Evolutionary conservation across 2,329 filamentous ascomycete genomes (phyloP), one percentile per base, ranked within the genome.

Genomic region (Rhynchosporium agropyri): DNA sequence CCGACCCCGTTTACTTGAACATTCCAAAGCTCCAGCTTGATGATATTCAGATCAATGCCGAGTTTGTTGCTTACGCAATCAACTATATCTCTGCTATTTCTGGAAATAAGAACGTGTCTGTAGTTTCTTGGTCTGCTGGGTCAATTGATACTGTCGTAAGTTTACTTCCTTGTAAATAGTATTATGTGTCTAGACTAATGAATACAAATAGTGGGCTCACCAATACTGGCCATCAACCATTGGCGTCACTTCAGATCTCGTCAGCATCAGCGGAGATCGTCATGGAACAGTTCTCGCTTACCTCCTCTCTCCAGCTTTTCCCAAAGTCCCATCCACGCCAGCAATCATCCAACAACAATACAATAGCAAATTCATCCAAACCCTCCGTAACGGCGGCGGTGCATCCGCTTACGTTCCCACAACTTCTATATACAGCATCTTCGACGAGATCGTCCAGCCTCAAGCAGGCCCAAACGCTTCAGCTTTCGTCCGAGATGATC

Each of bases 381-480:
- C 28, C 3, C 43, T 58, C 28, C 42, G 28, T 26, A 36, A 43
- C 7, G 48, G 48, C 26, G 43, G 43, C 15, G 56, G 56, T 13
- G 56, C 46, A 26, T 58, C 56, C 26, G 56, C 56, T 36, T 49
- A 49, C 31, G 56, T 58, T 4, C 50, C 50, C 5, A 53, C 50
- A 15, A 53, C 50, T 20, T 31, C 26, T 5, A 53, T 53, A 15
- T 58, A 58, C 29, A 33, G 26, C 28, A 20, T 9, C 28, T 15
- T 26, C 15, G 56, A 58, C 28, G 56, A 58, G 56, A 36, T 58
- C 31, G 56, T 58, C 4, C 56, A 58, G 43, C 56, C 56, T 26
- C 56, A 58, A n/a, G 13, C n/a, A 12, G 56, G 56, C 42, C 49
- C 26, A 29, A 26, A 26, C 3, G 56, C 56, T 3, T 49, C 42